Conservation (phyloP, 176 grass and related monocot genomes). For the Sorghum bicolor region Sorghum_bicolor_NCBIv3 NC_012878.2:57905001-57905500, state of each 20-base stretch:
- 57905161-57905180: not conserved
- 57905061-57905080: not conserved
- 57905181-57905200: not conserved
- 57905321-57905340: not conserved
- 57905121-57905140: not conserved
- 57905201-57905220: not conserved
- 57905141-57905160: not conserved
- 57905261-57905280: not conserved
- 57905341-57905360: not conserved
- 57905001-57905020: not conserved
- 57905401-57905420: constrained; percentile 32
- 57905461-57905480: constrained; percentile 8
- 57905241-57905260: constrained; percentile 19
- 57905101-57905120: not conserved
- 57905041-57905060: not conserved
- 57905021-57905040: not conserved
- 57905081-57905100: too few relatives aligned
- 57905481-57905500: not conserved
- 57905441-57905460: not conserved
- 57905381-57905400: not conserved
- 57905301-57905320: not conserved
- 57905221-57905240: constrained; percentile 3
- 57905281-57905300: not conserved
- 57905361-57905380: constrained; percentile 11
- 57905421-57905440: not conserved